Base-by-base conservation (phyloP, 352 stramenopile genomes). In the Pythium plurisporium region DNA sequence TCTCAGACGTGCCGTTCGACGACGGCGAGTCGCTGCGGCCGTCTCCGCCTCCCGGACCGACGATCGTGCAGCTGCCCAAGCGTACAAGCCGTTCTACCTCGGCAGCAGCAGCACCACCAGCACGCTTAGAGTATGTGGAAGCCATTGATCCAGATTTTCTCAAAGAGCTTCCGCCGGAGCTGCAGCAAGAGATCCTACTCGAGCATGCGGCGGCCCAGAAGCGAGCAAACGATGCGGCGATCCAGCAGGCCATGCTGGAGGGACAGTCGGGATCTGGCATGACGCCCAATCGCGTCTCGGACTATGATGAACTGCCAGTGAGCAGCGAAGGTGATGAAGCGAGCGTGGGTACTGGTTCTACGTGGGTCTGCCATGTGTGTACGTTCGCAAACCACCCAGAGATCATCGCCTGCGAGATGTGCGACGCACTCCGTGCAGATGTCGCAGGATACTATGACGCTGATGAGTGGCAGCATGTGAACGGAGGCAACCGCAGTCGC, bases 381-480 rank as follows among this genome's bases (percentile, higher is more conserved):
- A 91, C 85, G 27, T 94, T 93, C 52, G 65, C 71, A 4, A 94
- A 94, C 62, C 85, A 94, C 31, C 71, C 76, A 3, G 52, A 89
- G 52, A 58, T 58, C 38, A n/a, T 23, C 17, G 73, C 82, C 50
- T 91, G 79, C 48, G 81, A 94, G 61, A 84, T 94, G 49, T 91
- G 81, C 38, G 81, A 89, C 19, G 73, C 72, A 1, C 45, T 70
- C 8, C 79, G 67, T 20, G 46, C 74, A 2, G 36, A 72, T 29
- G 42, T 64, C 10, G 42, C 55, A n/a, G 49, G 62, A 17, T 27
- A 53, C 2, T 55, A 70, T 11, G 44, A 46, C n/a, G 59, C 74
- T 23, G 52, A 45, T 0, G 59, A 67, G 7, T 57, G 40, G 19
- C n/a, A 53, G 27, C 41, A 29, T 4, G 14, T 46, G 27, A 15